These are phyloP conservation scores for carrot (Daucus carota) DNA, from an alignment of 129 eudicot genomes.

Conservation along the genomic window DNA sequence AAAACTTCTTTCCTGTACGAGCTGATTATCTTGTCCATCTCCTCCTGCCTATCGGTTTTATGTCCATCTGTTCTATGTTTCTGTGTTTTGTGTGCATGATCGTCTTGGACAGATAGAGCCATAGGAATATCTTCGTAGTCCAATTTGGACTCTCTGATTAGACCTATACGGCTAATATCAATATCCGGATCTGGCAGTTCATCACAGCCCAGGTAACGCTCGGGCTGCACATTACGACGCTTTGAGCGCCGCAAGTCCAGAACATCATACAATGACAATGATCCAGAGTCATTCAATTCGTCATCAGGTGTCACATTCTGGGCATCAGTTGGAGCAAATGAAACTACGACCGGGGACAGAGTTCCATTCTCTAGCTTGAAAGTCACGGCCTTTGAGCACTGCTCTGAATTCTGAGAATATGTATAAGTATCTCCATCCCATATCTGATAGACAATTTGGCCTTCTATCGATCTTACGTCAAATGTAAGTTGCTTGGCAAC, in stretches of 20 bases:
- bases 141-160: conserved; percentile 35
- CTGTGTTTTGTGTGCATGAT: conserved; percentile 33
- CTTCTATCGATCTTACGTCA: conserved; percentile 50
- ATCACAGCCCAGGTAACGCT: conserved; percentile 65
- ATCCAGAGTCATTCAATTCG: conserved; percentile 22
- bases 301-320: conserved; percentile 17
- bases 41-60: conserved; percentile 15
- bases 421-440: conserved; percentile 36
- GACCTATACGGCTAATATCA: conserved; percentile 50
- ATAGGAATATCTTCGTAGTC: conserved; percentile 57
- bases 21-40: conserved; percentile 17
- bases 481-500: conserved; percentile 57
- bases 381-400: conserved; percentile 38
- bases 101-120: conserved; percentile 69
- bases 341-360: conserved; percentile 34
- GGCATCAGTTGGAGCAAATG: conserved; percentile 23
- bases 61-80: conserved; percentile 18
- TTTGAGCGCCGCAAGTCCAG: conserved; percentile 62
- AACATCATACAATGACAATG: conserved; percentile 27
- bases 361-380: conserved; percentile 55
- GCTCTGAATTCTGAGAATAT: conserved; percentile 22
- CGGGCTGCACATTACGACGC: conserved; percentile 65
- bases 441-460: conserved; percentile 66
- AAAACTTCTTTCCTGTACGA: conserved; percentile 29
- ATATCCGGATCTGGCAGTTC: conserved; percentile 50